These are phyloP conservation scores for Cystobasidiopsis lactophilus DNA, from an alignment of 768 basidiomycete genomes.

Conservation along the genomic window DNA sequence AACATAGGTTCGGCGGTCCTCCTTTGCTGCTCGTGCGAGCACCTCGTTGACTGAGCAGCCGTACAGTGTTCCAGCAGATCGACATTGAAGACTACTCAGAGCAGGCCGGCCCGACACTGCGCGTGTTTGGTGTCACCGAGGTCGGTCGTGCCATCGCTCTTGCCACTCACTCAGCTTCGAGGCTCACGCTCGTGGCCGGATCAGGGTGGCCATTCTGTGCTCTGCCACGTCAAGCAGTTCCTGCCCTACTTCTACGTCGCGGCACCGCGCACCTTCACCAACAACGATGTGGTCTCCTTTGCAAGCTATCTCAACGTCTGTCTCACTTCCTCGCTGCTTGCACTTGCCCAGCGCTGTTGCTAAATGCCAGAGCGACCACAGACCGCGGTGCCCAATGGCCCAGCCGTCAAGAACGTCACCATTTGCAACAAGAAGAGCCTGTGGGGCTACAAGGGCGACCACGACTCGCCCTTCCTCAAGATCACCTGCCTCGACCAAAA, in stretches of 20 bases:
- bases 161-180: background rate
- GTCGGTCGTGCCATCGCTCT: slow-evolving; percentile 31
- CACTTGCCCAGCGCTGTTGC: background rate
- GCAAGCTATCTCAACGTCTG: slow-evolving; percentile 52
- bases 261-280: slow-evolving; percentile 58
- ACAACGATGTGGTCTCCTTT: slow-evolving; percentile 45
- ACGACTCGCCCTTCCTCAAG: slow-evolving; percentile 58
- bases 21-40: background rate
- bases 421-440: slow-evolving; percentile 31
- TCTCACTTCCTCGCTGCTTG: background rate
- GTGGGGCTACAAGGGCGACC: slow-evolving; percentile 76
- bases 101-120: slow-evolving; percentile 30
- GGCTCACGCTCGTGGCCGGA: background rate
- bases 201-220: slow-evolving; percentile 68
- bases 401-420: slow-evolving; percentile 13
- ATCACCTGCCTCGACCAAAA: slow-evolving; percentile 51
- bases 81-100: slow-evolving; percentile 54
- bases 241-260: slow-evolving; percentile 83
- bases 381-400: background rate
- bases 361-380: background rate
- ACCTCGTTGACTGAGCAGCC: background rate
- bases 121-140: slow-evolving; percentile 82
- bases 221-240: slow-evolving; percentile 60
- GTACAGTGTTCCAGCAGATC: slow-evolving; percentile 60
- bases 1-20: slow-evolving; percentile 7